A percentile compares a stretch with the other conserved stretches of the same genome.
phyloP scores from a whole-genome alignment of 805 yeast genomes.

The Candida glaebosa region DNA sequence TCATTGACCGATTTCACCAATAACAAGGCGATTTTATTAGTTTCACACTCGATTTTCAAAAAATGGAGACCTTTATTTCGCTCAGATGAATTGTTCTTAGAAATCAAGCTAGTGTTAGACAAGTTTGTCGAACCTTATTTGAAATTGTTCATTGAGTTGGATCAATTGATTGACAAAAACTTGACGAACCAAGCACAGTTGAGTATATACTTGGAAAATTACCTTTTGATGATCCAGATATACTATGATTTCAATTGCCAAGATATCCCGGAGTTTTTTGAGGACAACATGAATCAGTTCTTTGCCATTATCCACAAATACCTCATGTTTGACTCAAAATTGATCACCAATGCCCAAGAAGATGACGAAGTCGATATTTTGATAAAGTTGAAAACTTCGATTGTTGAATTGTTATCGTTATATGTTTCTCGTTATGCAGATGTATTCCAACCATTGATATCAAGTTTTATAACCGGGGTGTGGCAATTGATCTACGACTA shows the following conservation, averaged over 20 bases:
- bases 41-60: conserved; percentile 93
- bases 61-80: conserved; percentile 95
- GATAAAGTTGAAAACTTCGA: conserved; percentile 73
- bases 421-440: conserved; percentile 92
- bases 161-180: conserved; percentile 53
- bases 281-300: conserved; percentile 75
- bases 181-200: conserved; percentile 48
- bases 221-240: conserved; percentile 70
- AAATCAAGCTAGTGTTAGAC: conserved; percentile 80
- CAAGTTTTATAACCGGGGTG: conserved; percentile 72
- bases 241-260: conserved; percentile 95
- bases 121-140: conserved; percentile 81
- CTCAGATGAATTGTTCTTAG: conserved; percentile 83
- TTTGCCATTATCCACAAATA: conserved; percentile 84
- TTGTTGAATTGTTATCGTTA: conserved; percentile 79
- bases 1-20: conserved; percentile 62
- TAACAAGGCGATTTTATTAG: conserved; percentile 82
- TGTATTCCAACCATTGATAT: conserved; percentile 75
- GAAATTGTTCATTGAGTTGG: conserved; percentile 63
- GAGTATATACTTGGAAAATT: conserved; percentile 59
- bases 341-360: conserved; percentile 53
- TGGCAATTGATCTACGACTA: conserved; percentile 70
- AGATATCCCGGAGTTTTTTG: conserved; percentile 97
- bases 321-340: conserved; percentile 53
- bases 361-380: conserved; percentile 68